Conservation (phyloP, 1,284 basidiomycete genomes). For the Rhodotorula sp. region DNA sequence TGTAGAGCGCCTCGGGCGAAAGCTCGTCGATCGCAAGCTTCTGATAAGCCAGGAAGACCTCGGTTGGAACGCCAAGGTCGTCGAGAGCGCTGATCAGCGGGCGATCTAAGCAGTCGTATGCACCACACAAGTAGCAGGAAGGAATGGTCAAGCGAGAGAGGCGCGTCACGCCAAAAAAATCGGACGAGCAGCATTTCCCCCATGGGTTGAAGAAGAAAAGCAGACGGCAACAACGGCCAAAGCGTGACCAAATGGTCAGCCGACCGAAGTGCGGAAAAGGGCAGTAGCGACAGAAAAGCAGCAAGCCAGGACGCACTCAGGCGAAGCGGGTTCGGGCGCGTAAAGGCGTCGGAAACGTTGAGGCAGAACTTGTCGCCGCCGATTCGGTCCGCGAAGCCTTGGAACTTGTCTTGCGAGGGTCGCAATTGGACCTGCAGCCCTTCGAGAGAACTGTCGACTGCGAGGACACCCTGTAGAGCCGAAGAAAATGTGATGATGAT, state of each 20-base stretch:
- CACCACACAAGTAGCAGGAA: not conserved
- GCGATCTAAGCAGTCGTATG: constrained; percentile 26
- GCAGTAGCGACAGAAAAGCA: not conserved
- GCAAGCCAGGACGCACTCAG: constrained; percentile 29
- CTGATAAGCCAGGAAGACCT: constrained; percentile 42
- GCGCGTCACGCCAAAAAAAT: too few species aligned
- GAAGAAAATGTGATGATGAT: too few species aligned
- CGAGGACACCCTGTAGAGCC: constrained; percentile 56
- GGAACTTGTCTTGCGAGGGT: constrained; percentile 65
- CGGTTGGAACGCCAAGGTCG: constrained; percentile 40
- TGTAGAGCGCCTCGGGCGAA: constrained; percentile 52
- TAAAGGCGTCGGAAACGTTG: constrained; percentile 51
- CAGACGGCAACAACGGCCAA: not conserved
- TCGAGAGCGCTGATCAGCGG: constrained; percentile 47
- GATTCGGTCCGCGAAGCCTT: constrained; percentile 46
- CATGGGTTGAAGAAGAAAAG: too few species aligned
- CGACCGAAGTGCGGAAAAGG: not conserved
- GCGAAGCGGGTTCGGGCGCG: constrained; percentile 40
- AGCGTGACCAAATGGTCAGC: constrained; percentile 1
- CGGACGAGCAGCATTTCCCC: too few species aligned
- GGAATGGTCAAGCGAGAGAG: not conserved
- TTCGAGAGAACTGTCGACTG: constrained; percentile 55
- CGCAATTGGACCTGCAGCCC: constrained; percentile 53
- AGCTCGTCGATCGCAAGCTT: constrained; percentile 57
- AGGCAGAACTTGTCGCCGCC: constrained; percentile 56